Evolutionary conservation across 805 yeast species (phyloP).

Genomic region (Pichia membranifaciens): DNA sequence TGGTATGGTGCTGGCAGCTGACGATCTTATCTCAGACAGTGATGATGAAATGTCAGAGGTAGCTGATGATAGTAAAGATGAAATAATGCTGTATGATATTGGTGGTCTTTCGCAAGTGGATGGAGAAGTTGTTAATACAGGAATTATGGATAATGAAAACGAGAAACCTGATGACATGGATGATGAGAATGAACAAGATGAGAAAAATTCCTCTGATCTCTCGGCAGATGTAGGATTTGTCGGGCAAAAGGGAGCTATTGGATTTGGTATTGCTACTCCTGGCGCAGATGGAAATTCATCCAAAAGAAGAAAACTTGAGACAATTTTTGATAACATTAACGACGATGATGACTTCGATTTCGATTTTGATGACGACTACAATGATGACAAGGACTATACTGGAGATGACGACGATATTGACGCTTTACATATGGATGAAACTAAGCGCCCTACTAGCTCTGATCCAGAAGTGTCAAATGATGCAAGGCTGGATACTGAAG

Average conservation of each 20-base stretch:
- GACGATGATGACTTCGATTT: conserved; percentile 14
- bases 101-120: conserved; percentile 2
- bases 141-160: conserved; percentile 11
- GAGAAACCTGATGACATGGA: background rate
- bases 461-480: conserved; percentile 19
- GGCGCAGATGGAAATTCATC: background rate
- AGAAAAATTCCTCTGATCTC: conserved; percentile 20
- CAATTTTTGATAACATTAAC: conserved; percentile 20
- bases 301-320: conserved; percentile 18
- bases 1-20: conserved; percentile 9
- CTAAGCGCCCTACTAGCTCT: conserved; percentile 25
- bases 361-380: conserved; percentile 20
- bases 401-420: conserved; percentile 16
- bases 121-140: conserved; percentile 15
- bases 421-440: conserved; percentile 16
- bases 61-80: background rate
- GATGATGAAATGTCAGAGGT: conserved; percentile 16
- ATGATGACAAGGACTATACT: conserved; percentile 9
- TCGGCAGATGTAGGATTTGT: conserved; percentile 14
- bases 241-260: background rate
- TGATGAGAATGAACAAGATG: background rate
- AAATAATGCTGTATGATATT: background rate
- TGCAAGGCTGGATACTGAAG: background rate
- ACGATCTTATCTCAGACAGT: conserved; percentile 27
- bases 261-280: background rate